Percentiles rank a stretch among this genome's conserved stretches.
Conservation (phyloP, 1,284 basidiomycete genomes). For the Trametes hirsuta region DNA sequence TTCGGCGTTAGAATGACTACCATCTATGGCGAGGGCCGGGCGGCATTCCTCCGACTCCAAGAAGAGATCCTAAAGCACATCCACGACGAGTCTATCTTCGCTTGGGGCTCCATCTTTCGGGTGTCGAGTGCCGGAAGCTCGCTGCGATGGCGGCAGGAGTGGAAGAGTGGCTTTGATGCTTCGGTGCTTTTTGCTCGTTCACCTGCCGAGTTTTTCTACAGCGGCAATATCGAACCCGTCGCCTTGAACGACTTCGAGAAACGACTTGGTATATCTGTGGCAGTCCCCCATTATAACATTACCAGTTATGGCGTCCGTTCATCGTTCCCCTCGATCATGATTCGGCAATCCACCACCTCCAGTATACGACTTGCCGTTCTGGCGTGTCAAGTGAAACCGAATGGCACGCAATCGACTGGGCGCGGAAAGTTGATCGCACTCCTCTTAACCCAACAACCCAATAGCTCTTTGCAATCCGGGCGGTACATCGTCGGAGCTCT, state of each 20-base stretch:
- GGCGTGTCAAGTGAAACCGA: background rate
- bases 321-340: background rate
- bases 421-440: background rate
- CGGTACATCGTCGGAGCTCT: background rate
- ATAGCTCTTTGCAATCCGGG: background rate
- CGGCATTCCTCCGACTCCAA: conserved; percentile 1
- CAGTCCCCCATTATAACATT: background rate
- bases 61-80: conserved; percentile 3
- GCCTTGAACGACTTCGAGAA: background rate
- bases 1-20: conserved; percentile 5
- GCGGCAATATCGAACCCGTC: background rate
- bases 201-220: background rate
- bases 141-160: background rate
- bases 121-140: background rate
- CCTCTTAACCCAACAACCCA: background rate
- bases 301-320: conserved; percentile 3
- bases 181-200: conserved; percentile 1
- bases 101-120: background rate
- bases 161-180: background rate
- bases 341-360: background rate
- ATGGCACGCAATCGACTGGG: background rate
- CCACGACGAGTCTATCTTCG: conserved; percentile 6
- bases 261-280: background rate
- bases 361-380: background rate
- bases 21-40: conserved; percentile 8